A percentile compares a stretch with the other conserved stretches of the same genome.
Evolutionary conservation across 208 protist species (phyloP).

Genomic region (Naegleria gruberi): DNA sequence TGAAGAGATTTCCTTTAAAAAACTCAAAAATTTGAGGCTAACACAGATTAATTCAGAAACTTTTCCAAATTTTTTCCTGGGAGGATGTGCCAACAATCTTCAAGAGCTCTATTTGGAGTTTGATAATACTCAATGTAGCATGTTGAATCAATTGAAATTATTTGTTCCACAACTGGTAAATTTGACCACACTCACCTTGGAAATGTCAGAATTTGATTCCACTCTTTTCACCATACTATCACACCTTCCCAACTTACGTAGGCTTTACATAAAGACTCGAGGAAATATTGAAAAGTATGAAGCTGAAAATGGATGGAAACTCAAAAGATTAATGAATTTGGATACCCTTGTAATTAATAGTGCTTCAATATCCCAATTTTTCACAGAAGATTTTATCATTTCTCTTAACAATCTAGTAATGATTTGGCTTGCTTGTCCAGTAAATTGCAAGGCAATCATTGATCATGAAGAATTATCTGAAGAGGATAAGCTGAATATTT

Average conservation of each 20-base stretch:
- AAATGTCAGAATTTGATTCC: neutral
- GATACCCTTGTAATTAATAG: neutral
- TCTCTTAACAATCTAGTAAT: neutral
- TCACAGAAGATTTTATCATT: neutral
- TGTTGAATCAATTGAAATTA: neutral
- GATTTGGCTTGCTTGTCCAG: neutral
- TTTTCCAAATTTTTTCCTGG: neutral
- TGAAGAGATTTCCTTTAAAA: neutral
- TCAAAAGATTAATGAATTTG: neutral
- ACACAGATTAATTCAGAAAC: neutral
- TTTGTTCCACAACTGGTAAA: neutral
- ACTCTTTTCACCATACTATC: neutral
- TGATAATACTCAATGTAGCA: neutral
- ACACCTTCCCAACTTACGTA: neutral
- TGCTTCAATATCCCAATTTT: neutral
- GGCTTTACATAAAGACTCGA: neutral
- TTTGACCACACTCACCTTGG: neutral
- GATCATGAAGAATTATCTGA: neutral
- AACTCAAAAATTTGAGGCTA: neutral
- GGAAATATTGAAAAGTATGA: neutral
- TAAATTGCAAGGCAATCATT: neutral
- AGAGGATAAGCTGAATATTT: neutral
- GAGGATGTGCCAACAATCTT: neutral
- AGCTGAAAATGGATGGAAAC: neutral
- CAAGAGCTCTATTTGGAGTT: neutral